A percentile compares a stretch with the other conserved stretches of the same genome.
phyloP scores from a whole-genome alignment of 768 basidiomycete genomes.

The Boletus rufocinnamomeus region DNA sequence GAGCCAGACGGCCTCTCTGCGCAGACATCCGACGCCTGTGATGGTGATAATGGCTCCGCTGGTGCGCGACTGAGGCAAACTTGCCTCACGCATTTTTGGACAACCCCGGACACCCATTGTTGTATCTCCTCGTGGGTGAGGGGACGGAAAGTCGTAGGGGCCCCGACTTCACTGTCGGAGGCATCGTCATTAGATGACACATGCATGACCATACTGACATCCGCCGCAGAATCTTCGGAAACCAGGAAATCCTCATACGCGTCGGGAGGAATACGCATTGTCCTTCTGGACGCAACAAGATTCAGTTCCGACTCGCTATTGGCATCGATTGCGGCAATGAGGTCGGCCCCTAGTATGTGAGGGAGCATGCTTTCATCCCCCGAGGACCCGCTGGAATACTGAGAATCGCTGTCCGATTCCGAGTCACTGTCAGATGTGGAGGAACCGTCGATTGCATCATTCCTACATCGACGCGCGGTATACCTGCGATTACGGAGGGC shows the following conservation, averaged over 20 bases:
- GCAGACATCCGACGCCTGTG: constrained; percentile 29
- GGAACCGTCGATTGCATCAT: not conserved
- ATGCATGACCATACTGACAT: constrained; percentile 27
- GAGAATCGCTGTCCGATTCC: constrained; percentile 22
- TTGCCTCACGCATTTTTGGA: constrained; percentile 27
- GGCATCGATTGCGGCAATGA: constrained; percentile 30
- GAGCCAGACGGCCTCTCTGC: constrained; percentile 29
- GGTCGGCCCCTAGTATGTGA: constrained; percentile 29
- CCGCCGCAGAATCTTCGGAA: constrained; percentile 21
- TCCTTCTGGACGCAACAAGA: constrained; percentile 3
- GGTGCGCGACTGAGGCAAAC: constrained; percentile 14
- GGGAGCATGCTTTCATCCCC: constrained; percentile 24
- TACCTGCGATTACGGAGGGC: constrained; percentile 22
- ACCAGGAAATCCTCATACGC: constrained; percentile 12
- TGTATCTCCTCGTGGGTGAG: constrained; percentile 29
- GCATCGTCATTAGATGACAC: constrained; percentile 17
- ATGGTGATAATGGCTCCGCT: constrained; percentile 24
- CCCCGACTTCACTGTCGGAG: constrained; percentile 9
- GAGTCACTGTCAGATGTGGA: constrained; percentile 22
- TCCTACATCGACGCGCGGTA: not conserved
- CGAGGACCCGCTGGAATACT: constrained; percentile 24
- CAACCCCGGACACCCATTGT: constrained; percentile 28
- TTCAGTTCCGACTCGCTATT: constrained; percentile 29
- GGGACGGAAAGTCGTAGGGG: constrained; percentile 10
- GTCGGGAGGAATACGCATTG: not conserved